Evolutionary conservation across 2,329 filamentous ascomycete genomes (phyloP), one percentile per base, ranked within the genome.

Genomic region (Tolypocladium album): DNA sequence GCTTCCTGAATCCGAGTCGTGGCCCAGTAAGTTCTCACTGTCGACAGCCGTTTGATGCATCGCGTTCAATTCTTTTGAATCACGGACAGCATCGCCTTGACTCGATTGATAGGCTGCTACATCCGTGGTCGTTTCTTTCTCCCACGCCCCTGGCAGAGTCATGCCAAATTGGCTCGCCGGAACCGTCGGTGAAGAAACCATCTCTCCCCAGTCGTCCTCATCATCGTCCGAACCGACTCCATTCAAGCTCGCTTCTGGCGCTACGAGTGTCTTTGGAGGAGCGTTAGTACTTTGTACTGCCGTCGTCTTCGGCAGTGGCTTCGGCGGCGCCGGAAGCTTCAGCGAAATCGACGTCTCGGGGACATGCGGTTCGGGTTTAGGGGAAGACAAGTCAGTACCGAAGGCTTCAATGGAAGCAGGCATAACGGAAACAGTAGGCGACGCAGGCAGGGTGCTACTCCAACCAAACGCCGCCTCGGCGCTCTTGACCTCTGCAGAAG

Each of bases 201-300:
- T 85, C 62, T 85, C 82, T 2, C 82, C 82, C 82, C 82, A 85
- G 43, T 85, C 82, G 43, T 85, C 82, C 2, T 83, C 82, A 2
- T 83, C 78, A 0, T 78, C 73, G 7, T 74, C 72, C 0, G 69
- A 68, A 0, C 66, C 67, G 4, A 15, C 55, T 65, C 20, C 64
- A n/a, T 63, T 55, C 5, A 11, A 7, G 42, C 8, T n/a, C 17
- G 13, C 36, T 42, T 36, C 56, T 7, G 15, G 38, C 13, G 8
- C 24, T 31, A 42, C n/a, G 11, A 31, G 24, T 7, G 31, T 34
- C 20, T 50, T 20, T 20, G 12, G 17, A 15, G 27, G 2, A 36
- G 40, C 56, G n/a, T 1, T 13, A 15, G 5, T n/a, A 43, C 4
- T 24, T 24, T 15, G 55, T 5, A n/a, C 27, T 8, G 27, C 39